phyloP scores from a whole-genome alignment of 495 filamentous ascomycete genomes.

The Daldinia childiae region DNA sequence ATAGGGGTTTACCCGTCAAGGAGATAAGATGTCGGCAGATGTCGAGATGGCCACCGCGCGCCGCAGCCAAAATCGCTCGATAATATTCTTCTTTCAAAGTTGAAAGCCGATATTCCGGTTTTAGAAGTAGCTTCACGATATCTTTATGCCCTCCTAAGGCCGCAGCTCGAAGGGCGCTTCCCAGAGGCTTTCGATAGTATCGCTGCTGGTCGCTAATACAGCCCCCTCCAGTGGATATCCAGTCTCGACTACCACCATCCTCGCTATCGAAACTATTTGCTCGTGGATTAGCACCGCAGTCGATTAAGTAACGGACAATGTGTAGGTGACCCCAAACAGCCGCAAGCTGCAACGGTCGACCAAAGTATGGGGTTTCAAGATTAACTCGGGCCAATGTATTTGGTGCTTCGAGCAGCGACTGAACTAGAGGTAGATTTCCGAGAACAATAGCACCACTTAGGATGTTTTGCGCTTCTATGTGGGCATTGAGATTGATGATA shows the following conservation, averaged over 20 bases:
- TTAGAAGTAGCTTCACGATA: conserved; percentile 6
- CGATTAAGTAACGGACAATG: conserved; percentile 15
- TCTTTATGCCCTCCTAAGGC: conserved; percentile 12
- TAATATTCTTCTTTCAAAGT: neutral
- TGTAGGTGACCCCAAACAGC: conserved; percentile 12
- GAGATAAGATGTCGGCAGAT: neutral
- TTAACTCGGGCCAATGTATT: neutral
- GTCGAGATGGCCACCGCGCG: neutral
- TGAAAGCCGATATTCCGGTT: neutral
- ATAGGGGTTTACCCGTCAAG: neutral
- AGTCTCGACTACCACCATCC: neutral
- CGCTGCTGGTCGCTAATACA: neutral
- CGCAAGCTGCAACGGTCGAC: conserved; percentile 12
- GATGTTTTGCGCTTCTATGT: conserved; percentile 4
- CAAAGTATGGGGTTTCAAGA: conserved; percentile 8
- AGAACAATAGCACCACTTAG: conserved; percentile 15
- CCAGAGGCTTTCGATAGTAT: neutral
- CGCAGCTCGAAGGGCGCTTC: conserved; percentile 2
- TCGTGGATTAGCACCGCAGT: conserved; percentile 1
- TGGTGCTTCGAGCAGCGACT: conserved; percentile 7
- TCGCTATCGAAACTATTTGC: neutral
- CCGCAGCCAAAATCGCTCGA: neutral
- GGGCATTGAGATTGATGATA: neutral
- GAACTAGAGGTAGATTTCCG: conserved; percentile 10
- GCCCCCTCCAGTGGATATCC: no score